Evolutionary conservation across 176 grass and related monocot species (phyloP), one percentile per base, ranked within the genome.

Genomic region (Elaeis guineensis): DNA sequence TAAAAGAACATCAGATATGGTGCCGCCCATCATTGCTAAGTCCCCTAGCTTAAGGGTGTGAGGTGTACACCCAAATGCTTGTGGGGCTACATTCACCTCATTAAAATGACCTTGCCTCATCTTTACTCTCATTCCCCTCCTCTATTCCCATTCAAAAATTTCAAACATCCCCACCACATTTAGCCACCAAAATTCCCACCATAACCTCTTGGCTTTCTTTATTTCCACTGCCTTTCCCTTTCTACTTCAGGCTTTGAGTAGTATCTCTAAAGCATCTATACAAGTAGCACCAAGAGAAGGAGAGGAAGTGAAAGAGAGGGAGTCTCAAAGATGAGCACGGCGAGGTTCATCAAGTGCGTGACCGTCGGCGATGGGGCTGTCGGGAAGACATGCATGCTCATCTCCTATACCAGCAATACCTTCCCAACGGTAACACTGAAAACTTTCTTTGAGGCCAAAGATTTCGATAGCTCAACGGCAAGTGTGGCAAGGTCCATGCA

Each of bases 301-400:
- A 56, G 54, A 49, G 55, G 19, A 72, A 39, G 21, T 26, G 52
- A 17, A 19, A 69, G 35, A 16, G 4, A 65, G 19, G 63, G 21
- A 54, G 17, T 28, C 51, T 30, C 52, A 22, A 61, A n/a, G 54
- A 82, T 82, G 79, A 82, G 73, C 73, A 62, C 79, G 6, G 73
- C 79, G 4, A 67, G 79, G 67, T 82, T 82, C 63, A 82, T 82
- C 67, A 82, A 82, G 67, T 82, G 79, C 3, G 79, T 82, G 61
- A 82, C 79, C 0, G 67, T 82, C 19, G 79, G 79, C 6, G 79
- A 82, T 28, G 79, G 79, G 16, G 79, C 79, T 0, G 73, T 82
- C 7, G 79, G 79, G 59, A 82, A 82, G 67, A 82, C 79, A 12
- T 82, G 79, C 49, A 82, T 82, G 79, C 74, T 82, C 24, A 82